Evolutionary conservation across 78 protist genomes (phyloP).

Genomic region (Cavenderia fasciculata): DNA sequence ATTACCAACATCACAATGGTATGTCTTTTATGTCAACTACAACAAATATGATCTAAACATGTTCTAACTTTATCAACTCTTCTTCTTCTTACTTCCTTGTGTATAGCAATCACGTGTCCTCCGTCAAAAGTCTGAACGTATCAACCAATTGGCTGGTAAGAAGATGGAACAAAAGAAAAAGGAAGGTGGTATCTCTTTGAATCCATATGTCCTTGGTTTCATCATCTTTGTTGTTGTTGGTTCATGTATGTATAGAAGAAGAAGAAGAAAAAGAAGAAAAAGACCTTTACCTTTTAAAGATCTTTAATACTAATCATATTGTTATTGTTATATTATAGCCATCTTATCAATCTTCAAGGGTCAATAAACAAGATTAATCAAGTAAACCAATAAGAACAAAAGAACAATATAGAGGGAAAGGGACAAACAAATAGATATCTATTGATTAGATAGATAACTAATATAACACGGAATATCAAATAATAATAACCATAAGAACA

Average conservation of each 20-base stretch:
- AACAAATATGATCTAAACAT: too few species aligned
- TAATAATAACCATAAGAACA: too few species aligned
- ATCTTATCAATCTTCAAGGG: constrained; percentile 67
- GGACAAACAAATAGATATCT: too few species aligned
- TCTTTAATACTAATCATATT: neutral
- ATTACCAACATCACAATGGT: too few species aligned
- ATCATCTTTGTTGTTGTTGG: constrained; percentile 70
- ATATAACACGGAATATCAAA: neutral
- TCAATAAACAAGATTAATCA: constrained; percentile 56
- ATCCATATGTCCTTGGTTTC: constrained; percentile 53
- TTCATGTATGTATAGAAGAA: constrained; percentile 31
- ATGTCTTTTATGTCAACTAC: too few species aligned
- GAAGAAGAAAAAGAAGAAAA: too few species aligned
- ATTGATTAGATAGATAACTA: too few species aligned
- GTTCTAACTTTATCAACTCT: too few species aligned
- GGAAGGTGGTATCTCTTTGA: constrained; percentile 24
- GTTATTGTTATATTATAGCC: neutral
- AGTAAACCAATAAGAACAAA: too few species aligned
- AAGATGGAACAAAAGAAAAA: constrained; percentile 28
- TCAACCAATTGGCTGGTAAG: constrained; percentile 33
- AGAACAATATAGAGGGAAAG: too few species aligned
- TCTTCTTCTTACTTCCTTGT: too few species aligned
- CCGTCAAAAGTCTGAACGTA: constrained; percentile 45
- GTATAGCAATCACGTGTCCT: constrained; percentile 25
- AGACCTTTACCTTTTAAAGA: neutral